These are phyloP conservation scores for Xanthoparmelia taractica DNA, from an alignment of 495 filamentous ascomycete species.

Conservation along the genomic window DNA sequence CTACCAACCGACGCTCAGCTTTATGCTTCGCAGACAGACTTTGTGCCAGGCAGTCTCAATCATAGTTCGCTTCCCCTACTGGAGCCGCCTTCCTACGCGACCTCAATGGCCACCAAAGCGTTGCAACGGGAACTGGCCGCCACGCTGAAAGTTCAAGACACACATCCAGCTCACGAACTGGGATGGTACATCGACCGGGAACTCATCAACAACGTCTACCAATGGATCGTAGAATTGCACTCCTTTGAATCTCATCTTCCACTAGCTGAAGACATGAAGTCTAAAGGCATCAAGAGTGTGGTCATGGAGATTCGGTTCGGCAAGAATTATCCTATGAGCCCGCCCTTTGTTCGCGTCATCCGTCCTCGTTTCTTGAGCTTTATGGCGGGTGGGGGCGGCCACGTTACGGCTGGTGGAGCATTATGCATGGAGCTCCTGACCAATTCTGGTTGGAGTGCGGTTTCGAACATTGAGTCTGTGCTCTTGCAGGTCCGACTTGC, in stretches of 20 bases:
- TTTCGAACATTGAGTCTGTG: slow-evolving; percentile 66
- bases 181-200: slow-evolving; percentile 76
- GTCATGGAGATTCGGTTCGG: slow-evolving; percentile 78
- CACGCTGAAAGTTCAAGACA: slow-evolving; percentile 56
- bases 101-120: slow-evolving; percentile 48
- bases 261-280: slow-evolving; percentile 68
- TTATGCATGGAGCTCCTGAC: slow-evolving; percentile 92
- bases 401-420: slow-evolving; percentile 80
- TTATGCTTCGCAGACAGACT: slow-evolving; percentile 45
- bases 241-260: slow-evolving; percentile 65
- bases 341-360: slow-evolving; percentile 81
- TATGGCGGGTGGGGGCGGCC: slow-evolving; percentile 67
- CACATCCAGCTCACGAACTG: slow-evolving; percentile 56
- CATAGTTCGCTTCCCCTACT: slow-evolving; percentile 50
- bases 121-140: slow-evolving; percentile 56
- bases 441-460: slow-evolving; percentile 71
- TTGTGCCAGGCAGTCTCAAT: slow-evolving; percentile 56
- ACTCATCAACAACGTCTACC: slow-evolving; percentile 64
- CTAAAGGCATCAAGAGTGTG: slow-evolving; percentile 51
- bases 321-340: slow-evolving; percentile 62
- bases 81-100: slow-evolving; percentile 61
- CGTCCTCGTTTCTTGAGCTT: slow-evolving; percentile 72
- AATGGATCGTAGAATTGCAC: slow-evolving; percentile 91
- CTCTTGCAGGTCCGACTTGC: slow-evolving; percentile 77
- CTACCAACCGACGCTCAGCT: slow-evolving; percentile 8